Conservation (phyloP, 495 filamentous ascomycete species). For the Xylaria curta region DNA sequence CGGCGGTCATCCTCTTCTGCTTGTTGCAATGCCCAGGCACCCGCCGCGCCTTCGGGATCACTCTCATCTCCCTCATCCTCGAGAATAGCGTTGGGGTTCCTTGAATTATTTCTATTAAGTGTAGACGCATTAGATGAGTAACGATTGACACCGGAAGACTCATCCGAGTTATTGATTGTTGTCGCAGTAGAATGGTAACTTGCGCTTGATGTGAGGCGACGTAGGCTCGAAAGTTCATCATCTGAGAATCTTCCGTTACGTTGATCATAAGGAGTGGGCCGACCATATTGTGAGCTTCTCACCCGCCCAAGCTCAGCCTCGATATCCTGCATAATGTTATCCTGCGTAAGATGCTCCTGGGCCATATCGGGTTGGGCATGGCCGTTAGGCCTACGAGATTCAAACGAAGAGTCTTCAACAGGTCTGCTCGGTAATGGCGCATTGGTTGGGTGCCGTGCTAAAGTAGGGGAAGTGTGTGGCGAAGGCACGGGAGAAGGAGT, state of each 20-base stretch:
- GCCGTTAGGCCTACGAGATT: slow-evolving; percentile 45
- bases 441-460: slow-evolving; percentile 61
- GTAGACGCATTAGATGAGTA: slow-evolving; percentile 58
- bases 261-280: slow-evolving; percentile 39
- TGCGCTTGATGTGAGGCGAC: slow-evolving; percentile 43
- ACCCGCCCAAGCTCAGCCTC: slow-evolving; percentile 53
- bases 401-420: slow-evolving; percentile 50
- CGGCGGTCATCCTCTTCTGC: slow-evolving; percentile 84
- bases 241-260: slow-evolving; percentile 51
- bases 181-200: slow-evolving; percentile 57
- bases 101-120: slow-evolving; percentile 48
- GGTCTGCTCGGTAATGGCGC: slow-evolving; percentile 61
- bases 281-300: slow-evolving; percentile 32
- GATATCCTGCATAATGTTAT: slow-evolving; percentile 61
- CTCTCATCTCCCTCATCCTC: slow-evolving; percentile 68
- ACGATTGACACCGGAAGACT: slow-evolving; percentile 44
- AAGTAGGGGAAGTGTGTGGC: slow-evolving; percentile 42
- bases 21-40: slow-evolving; percentile 80
- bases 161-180: slow-evolving; percentile 45
- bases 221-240: slow-evolving; percentile 50
- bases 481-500: slow-evolving; percentile 50
- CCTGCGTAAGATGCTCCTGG: slow-evolving; percentile 52
- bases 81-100: slow-evolving; percentile 39
- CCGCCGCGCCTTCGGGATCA: slow-evolving; percentile 89
- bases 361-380: slow-evolving; percentile 18